Evolutionary conservation across 768 basidiomycete species (phyloP).

Genomic region (Galerina sulciceps): DNA sequence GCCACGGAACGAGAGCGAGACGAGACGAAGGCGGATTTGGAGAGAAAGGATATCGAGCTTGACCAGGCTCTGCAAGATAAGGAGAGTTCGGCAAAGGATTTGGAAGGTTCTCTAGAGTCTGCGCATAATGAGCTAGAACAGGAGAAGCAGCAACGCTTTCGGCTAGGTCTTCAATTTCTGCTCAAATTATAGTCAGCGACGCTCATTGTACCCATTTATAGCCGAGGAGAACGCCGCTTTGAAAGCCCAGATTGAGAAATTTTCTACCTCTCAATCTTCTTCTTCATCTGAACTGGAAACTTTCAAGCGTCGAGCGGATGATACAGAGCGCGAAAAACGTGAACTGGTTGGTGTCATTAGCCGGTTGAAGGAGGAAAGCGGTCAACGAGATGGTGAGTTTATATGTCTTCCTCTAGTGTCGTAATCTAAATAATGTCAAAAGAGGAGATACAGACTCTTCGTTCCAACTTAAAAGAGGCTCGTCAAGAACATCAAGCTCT

Average conservation of each 20-base stretch:
- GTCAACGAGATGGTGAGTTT: constrained; percentile 72
- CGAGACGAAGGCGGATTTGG: constrained; percentile 65
- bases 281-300: constrained; percentile 65
- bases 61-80: constrained; percentile 85
- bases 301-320: constrained; percentile 66
- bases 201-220: constrained; percentile 23
- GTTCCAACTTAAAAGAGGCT: constrained; percentile 71
- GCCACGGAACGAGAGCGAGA: constrained; percentile 66
- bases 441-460: constrained; percentile 78
- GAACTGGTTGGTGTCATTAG: constrained; percentile 85
- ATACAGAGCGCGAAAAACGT: constrained; percentile 88
- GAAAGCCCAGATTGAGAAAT: constrained; percentile 56
- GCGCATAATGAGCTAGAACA: constrained; percentile 59
- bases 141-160: constrained; percentile 65
- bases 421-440: constrained; percentile 13
- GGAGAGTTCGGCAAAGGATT: constrained; percentile 61
- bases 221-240: constrained; percentile 46
- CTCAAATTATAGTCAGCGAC: constrained; percentile 11
- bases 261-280: constrained; percentile 62
- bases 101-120: constrained; percentile 55
- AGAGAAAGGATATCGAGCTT: constrained; percentile 80
- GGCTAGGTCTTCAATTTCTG: constrained; percentile 55
- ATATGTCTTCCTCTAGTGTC: background rate
- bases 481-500: constrained; percentile 72
- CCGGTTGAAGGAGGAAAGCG: constrained; percentile 75